These are phyloP conservation scores for Dioscorea dumetorum DNA, from an alignment of 106 monocot genomes.

Conservation along the genomic window DNA sequence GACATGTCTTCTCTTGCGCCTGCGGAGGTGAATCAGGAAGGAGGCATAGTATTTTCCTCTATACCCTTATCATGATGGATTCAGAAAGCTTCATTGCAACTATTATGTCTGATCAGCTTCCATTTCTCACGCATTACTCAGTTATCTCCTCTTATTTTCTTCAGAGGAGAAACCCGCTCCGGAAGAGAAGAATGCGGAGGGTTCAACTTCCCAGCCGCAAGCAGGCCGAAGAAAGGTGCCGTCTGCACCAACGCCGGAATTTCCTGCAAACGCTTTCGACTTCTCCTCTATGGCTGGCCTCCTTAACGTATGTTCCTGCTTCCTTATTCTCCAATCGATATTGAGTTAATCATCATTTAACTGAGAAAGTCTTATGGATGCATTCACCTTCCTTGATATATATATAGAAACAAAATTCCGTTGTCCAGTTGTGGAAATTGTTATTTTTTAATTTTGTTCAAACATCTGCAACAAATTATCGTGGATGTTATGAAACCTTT, in stretches of 20 bases:
- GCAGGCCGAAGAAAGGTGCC: neutral
- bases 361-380: neutral
- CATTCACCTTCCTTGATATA: neutral
- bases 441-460: neutral
- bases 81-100: too few species aligned
- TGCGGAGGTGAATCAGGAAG: too few species aligned
- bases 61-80: too few species aligned
- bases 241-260: slow-evolving; percentile 2
- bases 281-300: slow-evolving; percentile 29
- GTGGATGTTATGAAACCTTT: neutral
- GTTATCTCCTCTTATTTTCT: neutral
- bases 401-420: too few species aligned
- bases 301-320: slow-evolving; percentile 35
- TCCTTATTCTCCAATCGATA: neutral
- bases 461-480: neutral
- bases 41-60: too few species aligned
- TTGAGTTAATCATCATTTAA: slow-evolving; percentile 1
- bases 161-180: slow-evolving; percentile 3
- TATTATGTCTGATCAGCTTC: too few species aligned
- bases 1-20: too few species aligned
- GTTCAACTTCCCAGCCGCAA: neutral
- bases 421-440: neutral
- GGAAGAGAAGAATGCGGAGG: neutral
- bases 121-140: too few species aligned
- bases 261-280: slow-evolving; percentile 22